Evolutionary conservation across 2,329 filamentous ascomycete genomes (phyloP).

Genomic region (Orbilia blumenaviensis): DNA sequence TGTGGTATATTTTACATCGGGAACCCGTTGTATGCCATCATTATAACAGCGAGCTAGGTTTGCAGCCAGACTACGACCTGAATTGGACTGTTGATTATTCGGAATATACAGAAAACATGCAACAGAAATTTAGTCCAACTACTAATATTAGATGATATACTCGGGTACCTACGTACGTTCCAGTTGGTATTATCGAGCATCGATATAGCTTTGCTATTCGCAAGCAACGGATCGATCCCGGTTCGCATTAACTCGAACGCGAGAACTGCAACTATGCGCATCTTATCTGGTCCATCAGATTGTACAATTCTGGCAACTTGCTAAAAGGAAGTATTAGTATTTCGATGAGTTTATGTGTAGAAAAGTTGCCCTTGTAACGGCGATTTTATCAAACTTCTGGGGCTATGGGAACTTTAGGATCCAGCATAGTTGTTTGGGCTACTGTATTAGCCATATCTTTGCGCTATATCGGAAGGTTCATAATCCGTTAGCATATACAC

Average conservation of each 20-base stretch:
- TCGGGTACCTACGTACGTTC: too few relatives aligned
- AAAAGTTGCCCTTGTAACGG: too few relatives aligned
- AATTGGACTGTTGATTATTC: background rate
- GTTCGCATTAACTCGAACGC: background rate
- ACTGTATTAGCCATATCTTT: background rate
- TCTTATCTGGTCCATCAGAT: background rate
- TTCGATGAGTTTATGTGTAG: background rate
- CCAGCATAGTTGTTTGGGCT: background rate
- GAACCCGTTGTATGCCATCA: background rate
- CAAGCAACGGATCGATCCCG: background rate
- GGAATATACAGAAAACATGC: too few relatives aligned
- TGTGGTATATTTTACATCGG: background rate
- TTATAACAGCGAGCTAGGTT: constrained; percentile 6
- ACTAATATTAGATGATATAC: too few relatives aligned
- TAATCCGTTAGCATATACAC: too few relatives aligned
- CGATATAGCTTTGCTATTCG: background rate
- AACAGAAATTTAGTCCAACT: too few relatives aligned
- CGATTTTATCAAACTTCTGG: background rate
- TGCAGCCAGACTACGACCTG: background rate
- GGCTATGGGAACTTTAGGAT: background rate
- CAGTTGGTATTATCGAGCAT: background rate
- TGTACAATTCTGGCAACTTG: background rate
- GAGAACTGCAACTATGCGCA: background rate
- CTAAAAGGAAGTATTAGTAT: background rate
- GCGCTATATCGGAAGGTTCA: too few relatives aligned